phyloP scores from a whole-genome alignment of 1,284 basidiomycete genomes.

The Caloboletus firmus region DNA sequence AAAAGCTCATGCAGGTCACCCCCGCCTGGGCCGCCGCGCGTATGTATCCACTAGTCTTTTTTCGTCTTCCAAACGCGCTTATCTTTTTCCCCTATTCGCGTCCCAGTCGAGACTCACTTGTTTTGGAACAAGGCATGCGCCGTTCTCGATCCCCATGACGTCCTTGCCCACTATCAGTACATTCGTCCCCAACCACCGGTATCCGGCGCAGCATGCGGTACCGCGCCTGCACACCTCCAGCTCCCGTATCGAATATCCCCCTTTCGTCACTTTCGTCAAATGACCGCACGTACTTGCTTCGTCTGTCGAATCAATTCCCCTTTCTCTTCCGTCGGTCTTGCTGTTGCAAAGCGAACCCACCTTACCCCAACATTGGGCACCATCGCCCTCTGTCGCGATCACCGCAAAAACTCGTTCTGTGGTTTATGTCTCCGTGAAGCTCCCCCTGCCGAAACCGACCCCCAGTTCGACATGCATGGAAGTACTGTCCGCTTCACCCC shows the following conservation, averaged over 20 bases:
- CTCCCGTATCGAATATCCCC: conserved; percentile 37
- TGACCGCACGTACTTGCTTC: conserved; percentile 48
- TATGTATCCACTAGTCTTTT: conserved; percentile 33
- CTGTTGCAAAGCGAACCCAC: conserved; percentile 46
- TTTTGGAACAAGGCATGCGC: conserved; percentile 51
- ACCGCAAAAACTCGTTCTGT: conserved; percentile 60
- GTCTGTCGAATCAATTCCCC: conserved; percentile 72
- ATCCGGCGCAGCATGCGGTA: conserved; percentile 18
- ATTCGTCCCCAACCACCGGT: conserved; percentile 31
- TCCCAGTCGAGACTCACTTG: conserved; percentile 46
- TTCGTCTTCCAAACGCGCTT: conserved; percentile 7
- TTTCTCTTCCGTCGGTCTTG: conserved; percentile 47
- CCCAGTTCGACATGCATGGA: conserved; percentile 38
- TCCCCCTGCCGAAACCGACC: conserved; percentile 43
- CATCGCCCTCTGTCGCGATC: conserved; percentile 61
- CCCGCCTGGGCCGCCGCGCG: conserved; percentile 46
- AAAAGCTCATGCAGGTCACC: conserved; percentile 57
- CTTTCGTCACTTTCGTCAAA: conserved; percentile 45
- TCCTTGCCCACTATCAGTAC: conserved; percentile 38
- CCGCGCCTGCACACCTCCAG: conserved; percentile 22
- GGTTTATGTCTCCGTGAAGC: conserved; percentile 67
- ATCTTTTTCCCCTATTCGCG: not conserved
- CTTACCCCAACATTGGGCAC: conserved; percentile 44
- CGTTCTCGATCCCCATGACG: conserved; percentile 46
- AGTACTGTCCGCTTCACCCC: conserved; percentile 34